phyloP scores from a whole-genome alignment of 1,139 yeast genomes.

The Geotrichum restrictum region DNA sequence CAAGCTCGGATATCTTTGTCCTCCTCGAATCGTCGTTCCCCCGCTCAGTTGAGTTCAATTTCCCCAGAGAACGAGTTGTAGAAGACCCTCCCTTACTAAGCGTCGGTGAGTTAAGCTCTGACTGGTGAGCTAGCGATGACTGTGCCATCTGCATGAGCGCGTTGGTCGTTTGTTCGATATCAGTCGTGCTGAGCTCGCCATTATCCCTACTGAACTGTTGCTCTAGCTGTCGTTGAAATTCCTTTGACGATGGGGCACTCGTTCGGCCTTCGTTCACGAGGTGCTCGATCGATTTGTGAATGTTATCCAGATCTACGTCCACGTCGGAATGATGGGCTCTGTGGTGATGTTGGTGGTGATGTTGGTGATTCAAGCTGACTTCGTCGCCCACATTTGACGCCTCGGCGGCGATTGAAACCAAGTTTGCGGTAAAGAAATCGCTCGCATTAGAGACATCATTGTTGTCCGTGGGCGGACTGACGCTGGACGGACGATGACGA shows the following conservation, averaged over 20 bases:
- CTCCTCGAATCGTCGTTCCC: neutral
- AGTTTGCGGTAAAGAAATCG: slow-evolving; percentile 18
- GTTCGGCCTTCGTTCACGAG: slow-evolving; percentile 6
- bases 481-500: slow-evolving; percentile 3
- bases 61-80: neutral
- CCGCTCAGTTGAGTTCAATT: neutral
- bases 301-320: slow-evolving; percentile 7
- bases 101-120: slow-evolving; percentile 3
- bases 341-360: slow-evolving; percentile 2
- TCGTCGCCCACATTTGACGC: slow-evolving; percentile 24
- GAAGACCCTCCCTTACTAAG: neutral
- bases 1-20: neutral
- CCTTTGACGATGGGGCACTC: neutral
- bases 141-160: slow-evolving; percentile 21
- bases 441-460: slow-evolving; percentile 6
- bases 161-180: slow-evolving; percentile 20
- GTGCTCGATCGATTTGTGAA: slow-evolving; percentile 16
- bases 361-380: slow-evolving; percentile 8
- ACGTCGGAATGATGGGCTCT: neutral
- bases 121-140: slow-evolving; percentile 15
- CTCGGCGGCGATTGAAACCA: slow-evolving; percentile 23
- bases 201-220: slow-evolving; percentile 9
- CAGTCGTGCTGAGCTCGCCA: slow-evolving; percentile 12
- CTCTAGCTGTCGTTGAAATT: slow-evolving; percentile 6
- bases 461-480: slow-evolving; percentile 5